Percentiles rank a stretch among this genome's conserved stretches.
Evolutionary conservation across 176 grass and related monocot genomes (phyloP).

Genomic region (Dendrocalamus sinicus): DNA sequence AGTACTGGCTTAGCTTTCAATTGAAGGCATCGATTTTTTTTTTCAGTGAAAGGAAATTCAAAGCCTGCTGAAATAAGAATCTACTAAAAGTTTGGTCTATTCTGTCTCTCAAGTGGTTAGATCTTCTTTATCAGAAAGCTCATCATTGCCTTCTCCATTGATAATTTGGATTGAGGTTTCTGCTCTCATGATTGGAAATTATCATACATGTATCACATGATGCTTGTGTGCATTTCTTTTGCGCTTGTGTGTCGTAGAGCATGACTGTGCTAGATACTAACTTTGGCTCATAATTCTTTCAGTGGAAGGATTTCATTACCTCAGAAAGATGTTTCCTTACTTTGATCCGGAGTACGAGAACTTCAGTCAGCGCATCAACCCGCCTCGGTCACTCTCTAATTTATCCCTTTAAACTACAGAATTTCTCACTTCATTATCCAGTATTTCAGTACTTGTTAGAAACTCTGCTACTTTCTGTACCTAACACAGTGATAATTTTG

Average conservation of each 20-base stretch:
- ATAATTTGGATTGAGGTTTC: neutral
- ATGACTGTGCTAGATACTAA: neutral
- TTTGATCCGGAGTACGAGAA: slow-evolving; percentile 99
- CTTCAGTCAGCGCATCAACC: slow-evolving; percentile 86
- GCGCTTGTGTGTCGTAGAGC: neutral
- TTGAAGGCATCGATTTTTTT: neutral
- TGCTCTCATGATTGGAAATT: slow-evolving; percentile 25
- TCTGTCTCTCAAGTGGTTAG: slow-evolving; percentile 9
- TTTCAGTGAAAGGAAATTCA: slow-evolving; percentile 9
- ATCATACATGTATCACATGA: neutral
- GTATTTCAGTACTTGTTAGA: neutral
- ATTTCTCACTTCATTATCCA: neutral
- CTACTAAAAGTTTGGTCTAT: slow-evolving; percentile 46
- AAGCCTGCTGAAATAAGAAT: slow-evolving; percentile 38
- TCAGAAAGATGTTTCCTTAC: slow-evolving; percentile 69
- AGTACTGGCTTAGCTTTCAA: neutral
- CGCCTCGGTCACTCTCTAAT: slow-evolving; percentile 66
- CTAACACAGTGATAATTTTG: neutral
- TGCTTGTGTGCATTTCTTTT: neutral
- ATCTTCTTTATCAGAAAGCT: slow-evolving; percentile 28
- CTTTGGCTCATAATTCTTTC: slow-evolving; percentile 30
- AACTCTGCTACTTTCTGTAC: slow-evolving; percentile 13
- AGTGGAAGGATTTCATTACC: slow-evolving; percentile 13
- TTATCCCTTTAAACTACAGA: neutral
- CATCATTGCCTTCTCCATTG: neutral